Base-by-base conservation (phyloP, 176 grass and related monocot species). In the Juncus inflexus region DNA sequence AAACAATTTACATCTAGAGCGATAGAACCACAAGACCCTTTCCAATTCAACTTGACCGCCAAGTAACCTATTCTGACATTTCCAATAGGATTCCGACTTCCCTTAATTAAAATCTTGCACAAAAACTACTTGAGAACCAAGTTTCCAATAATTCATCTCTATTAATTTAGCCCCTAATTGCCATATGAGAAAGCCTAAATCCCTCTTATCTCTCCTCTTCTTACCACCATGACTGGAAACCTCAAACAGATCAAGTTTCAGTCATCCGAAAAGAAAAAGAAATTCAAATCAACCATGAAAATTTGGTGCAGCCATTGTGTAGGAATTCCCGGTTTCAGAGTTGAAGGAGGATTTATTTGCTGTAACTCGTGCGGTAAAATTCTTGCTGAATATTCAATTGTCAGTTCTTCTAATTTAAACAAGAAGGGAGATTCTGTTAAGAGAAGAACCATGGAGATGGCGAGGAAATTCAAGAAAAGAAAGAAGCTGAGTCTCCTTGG, bases 171-270 rank as follows among this genome's bases (percentile, higher is more conserved):
- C 51, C 51, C 37, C 49, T 37, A 12, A 11, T 39, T 39, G 35
- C 45, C 28, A 52, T 51, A 55, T 68, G 50, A 68, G 52, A 68
- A 68, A 68, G 50, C 65, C 65, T 68, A 68, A 68, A 68, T 68
- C 50, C 54, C 65, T 68, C 65, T 11, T 65, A 45, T 67, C 15
- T 55, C 65, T 37, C 50, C 49, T 37, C 39, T 55, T 67, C 49
- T 52, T 68, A 51, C 38, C 47, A 65, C 65, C 36, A 54, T 53
- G 40, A 28, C 65, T 52, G 65, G 54, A 49, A 55, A 68, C 65
- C 50, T 37, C 54, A n/a, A 67, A 36, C 65, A 68, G 39, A 19
- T 67, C 39, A 28, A 69, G 47, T 7, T 55, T 40, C 38, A 3
- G 56, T 58, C 16, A 40, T 42, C 28, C 15, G 6, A 9, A 39